Conservation (phyloP, 1,139 yeast species). For the Candida sojae region DNA sequence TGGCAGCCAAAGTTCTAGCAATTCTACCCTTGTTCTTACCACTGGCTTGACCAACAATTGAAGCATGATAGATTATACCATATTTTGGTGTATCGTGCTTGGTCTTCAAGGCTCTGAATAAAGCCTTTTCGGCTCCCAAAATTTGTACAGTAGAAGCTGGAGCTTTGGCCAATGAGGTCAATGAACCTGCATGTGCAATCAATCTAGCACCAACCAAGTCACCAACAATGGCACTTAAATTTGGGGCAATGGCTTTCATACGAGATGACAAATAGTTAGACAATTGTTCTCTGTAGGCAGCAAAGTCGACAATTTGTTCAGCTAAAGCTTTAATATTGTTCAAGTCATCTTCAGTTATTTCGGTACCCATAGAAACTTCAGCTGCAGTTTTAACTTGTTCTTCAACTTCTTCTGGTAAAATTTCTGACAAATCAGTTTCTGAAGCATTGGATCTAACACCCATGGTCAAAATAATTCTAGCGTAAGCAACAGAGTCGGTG, state of each 20-base stretch:
- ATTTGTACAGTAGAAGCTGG: slow-evolving; percentile 99
- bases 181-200: slow-evolving; percentile 97
- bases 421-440: slow-evolving; percentile 85
- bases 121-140: slow-evolving; percentile 98
- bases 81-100: slow-evolving; percentile 98
- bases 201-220: slow-evolving; percentile 98
- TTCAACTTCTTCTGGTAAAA: slow-evolving; percentile 90
- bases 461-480: slow-evolving; percentile 90
- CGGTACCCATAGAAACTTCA: slow-evolving; percentile 99
- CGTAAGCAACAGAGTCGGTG: slow-evolving; percentile 92
- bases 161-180: slow-evolving; percentile 93
- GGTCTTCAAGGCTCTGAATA: slow-evolving; percentile 97
- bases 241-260: slow-evolving; percentile 98
- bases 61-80: slow-evolving; percentile 95
- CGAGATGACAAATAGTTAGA: slow-evolving; percentile 88
- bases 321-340: slow-evolving; percentile 89
- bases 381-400: slow-evolving; percentile 83
- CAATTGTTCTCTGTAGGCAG: slow-evolving; percentile 88
- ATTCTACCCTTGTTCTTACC: slow-evolving; percentile 98
- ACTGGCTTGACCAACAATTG: slow-evolving; percentile 95
- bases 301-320: slow-evolving; percentile 87
- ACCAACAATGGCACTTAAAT: slow-evolving; percentile 93
- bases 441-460: slow-evolving; percentile 92
- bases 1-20: slow-evolving; percentile 98
- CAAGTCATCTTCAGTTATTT: slow-evolving; percentile 91